Evolutionary conservation across 495 filamentous ascomycete species (phyloP), one percentile per base, ranked within the genome.

Genomic region (Trichoderma erinaceum): DNA sequence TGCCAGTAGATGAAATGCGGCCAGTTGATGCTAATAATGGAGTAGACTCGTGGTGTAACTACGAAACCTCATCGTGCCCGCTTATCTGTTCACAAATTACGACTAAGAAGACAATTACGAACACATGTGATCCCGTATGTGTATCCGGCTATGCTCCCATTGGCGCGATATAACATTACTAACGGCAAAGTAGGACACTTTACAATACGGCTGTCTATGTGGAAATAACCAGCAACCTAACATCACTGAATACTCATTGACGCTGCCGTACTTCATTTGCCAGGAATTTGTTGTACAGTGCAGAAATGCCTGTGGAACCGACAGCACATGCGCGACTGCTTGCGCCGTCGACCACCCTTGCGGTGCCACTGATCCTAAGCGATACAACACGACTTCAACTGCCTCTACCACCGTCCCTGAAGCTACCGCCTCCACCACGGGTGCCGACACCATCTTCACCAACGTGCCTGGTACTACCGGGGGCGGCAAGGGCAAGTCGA

Each of bases 251-350:
- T 97, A 90, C 84, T 90, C 90, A 25, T 85, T 90, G 73, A 97
- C 93, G 6, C 84, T 97, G 38, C 91, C 93, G 10, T 97, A 89
- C 84, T 93, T 87, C 79, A 81, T 89, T 70, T 97, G 93, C 84
- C 86, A 84, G 16, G 83, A 89, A 75, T 85, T 84, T 77, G 88
- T 86, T 71, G 87, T 80, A 74, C 81, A 93, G 71, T 97, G 92
- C 74, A 89, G 90, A 3, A 72, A 70, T 10, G 77, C 70, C 66
- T 96, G 92, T 78, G 76, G 75, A 10, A 75, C 76, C 43, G 77
- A 90, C 76, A 86, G 84, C 68, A 41, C 70, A 44, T 96, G 92
- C 73, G 79, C 87, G 61, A 78, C 78, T 58, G 67, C 76, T 29
- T 97, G 93, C 82, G 86, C 87, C 70, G 73, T 82, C 65, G 74